Conservation (phyloP, 768 basidiomycete species). For the Naganishia randhawae region DNA sequence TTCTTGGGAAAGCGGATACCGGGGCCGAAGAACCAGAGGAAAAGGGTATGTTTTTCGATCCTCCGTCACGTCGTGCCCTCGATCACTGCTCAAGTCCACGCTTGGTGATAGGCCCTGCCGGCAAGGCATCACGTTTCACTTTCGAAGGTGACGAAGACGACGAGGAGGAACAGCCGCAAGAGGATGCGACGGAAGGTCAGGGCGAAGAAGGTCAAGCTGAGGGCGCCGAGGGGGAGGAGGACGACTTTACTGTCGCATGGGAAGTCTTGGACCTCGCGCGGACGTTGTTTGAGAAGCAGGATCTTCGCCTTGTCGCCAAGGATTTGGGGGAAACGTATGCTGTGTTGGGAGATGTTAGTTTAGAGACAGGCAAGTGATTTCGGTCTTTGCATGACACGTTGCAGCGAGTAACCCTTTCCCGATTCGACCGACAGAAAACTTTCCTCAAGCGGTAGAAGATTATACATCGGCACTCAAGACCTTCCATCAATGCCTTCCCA, state of each 20-base stretch:
- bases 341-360: slow-evolving; percentile 87
- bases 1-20: slow-evolving; percentile 59
- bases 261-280: slow-evolving; percentile 93
- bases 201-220: slow-evolving; percentile 57
- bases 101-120: neutral
- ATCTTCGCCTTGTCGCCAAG: slow-evolving; percentile 59
- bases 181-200: slow-evolving; percentile 61
- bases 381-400: neutral
- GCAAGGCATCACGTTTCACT: slow-evolving; percentile 1
- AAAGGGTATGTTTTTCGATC: slow-evolving; percentile 61
- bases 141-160: slow-evolving; percentile 56
- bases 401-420: neutral
- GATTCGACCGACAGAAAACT: slow-evolving; percentile 66
- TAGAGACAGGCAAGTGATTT: slow-evolving; percentile 80
- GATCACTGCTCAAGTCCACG: too few species aligned
- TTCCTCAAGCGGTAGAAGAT: slow-evolving; percentile 86
- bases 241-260: slow-evolving; percentile 98
- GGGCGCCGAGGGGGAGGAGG: slow-evolving; percentile 63
- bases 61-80: slow-evolving; percentile 36
- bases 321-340: slow-evolving; percentile 89
- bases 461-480: slow-evolving; percentile 72
- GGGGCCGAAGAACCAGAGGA: slow-evolving; percentile 55
- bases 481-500: slow-evolving; percentile 69
- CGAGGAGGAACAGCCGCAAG: slow-evolving; percentile 59
- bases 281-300: slow-evolving; percentile 63